phyloP scores from a whole-genome alignment of 768 basidiomycete genomes.

The Termitomyces sp. region DNA sequence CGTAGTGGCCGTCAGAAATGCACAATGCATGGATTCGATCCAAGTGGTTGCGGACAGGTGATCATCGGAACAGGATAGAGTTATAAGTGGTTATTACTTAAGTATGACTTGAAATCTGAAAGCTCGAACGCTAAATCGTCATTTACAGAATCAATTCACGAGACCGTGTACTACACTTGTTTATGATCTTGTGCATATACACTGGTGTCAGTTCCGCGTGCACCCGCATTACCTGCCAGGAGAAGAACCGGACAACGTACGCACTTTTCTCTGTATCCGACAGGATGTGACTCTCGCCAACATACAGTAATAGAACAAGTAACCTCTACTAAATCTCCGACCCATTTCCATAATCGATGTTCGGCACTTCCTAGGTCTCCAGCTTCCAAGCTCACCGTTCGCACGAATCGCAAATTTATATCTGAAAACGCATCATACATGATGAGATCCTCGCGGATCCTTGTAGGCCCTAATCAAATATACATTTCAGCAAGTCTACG shows the following conservation, averaged over 20 bases:
- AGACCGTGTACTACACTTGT: no score
- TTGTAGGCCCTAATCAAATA: not conserved
- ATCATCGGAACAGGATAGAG: not conserved
- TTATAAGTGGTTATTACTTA: no score
- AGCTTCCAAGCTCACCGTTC: no score
- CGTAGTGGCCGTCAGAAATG: no score
- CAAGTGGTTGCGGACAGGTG: no score
- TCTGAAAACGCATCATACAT: not conserved
- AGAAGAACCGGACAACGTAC: no score
- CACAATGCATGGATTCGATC: no score
- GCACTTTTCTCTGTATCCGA: not conserved
- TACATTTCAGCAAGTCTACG: slow-evolving; percentile 6
- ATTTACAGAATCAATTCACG: no score
- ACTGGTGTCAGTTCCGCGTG: not conserved
- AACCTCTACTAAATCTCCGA: not conserved
- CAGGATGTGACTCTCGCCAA: not conserved
- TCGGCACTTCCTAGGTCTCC: not conserved
- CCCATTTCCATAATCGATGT: not conserved
- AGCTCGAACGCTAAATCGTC: no score
- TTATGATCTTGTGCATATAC: no score
- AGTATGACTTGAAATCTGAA: no score
- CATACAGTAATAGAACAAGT: not conserved
- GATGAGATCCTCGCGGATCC: not conserved
- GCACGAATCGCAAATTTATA: not conserved
- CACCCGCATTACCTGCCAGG: not conserved